Conservation (phyloP, 2,329 filamentous ascomycete genomes). For the Penicillium sp. region DNA sequence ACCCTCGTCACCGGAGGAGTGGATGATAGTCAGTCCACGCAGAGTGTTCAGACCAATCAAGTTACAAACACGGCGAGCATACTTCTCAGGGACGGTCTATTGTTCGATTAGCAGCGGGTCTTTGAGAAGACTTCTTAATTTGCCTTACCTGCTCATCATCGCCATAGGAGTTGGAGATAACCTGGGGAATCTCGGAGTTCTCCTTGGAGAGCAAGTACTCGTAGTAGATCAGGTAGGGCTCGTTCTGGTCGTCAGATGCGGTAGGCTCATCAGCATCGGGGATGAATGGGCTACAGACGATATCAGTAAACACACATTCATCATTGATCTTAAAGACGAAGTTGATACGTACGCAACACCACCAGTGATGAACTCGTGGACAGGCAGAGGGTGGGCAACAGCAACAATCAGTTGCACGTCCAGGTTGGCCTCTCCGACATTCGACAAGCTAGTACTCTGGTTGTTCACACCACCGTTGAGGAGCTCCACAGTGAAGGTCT, state of each 20-base stretch:
- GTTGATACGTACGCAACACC: constrained; percentile 51
- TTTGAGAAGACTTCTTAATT: neutral
- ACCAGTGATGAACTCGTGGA: constrained; percentile 63
- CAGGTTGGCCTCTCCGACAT: constrained; percentile 63
- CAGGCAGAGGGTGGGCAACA: constrained; percentile 60
- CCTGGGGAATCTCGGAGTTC: constrained; percentile 61
- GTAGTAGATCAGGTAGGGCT: constrained; percentile 71
- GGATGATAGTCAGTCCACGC: constrained; percentile 69
- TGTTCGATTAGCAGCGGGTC: neutral
- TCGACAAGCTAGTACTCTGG: constrained; percentile 46
- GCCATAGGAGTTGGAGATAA: constrained; percentile 70
- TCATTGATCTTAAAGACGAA: neutral
- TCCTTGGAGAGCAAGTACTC: constrained; percentile 61
- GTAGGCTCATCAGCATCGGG: constrained; percentile 52
- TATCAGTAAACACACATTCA: neutral
- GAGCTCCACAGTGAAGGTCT: constrained; percentile 41
- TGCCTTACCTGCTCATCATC: constrained; percentile 60
- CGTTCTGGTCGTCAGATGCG: constrained; percentile 61
- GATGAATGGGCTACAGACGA: constrained; percentile 50
- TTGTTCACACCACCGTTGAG: constrained; percentile 52
- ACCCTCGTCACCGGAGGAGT: constrained; percentile 63
- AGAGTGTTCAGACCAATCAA: constrained; percentile 70
- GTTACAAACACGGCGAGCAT: constrained; percentile 67
- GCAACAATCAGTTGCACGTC: constrained; percentile 64
- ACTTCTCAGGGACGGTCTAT: constrained; percentile 64